Evolutionary conservation across 2,329 filamentous ascomycete species (phyloP).

Genomic region (Claviceps humidiphila): DNA sequence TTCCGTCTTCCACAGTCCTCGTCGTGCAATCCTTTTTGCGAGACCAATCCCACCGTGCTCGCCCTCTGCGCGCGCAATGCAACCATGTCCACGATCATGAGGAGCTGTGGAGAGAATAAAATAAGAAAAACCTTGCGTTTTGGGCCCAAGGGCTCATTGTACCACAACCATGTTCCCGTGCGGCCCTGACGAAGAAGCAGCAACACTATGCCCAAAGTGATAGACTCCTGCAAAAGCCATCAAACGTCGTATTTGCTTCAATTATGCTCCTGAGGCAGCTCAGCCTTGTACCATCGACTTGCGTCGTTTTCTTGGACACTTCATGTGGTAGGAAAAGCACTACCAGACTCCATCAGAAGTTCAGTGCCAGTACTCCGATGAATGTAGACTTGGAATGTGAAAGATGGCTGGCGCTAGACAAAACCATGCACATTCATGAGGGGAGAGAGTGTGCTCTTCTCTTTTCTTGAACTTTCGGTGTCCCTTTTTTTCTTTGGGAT

Average conservation of each 20-base stretch:
- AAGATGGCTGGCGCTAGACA: constrained; percentile 20
- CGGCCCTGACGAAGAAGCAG: background rate
- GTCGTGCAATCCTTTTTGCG: background rate
- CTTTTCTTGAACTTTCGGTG: too few relatives aligned
- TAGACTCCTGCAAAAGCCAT: constrained; percentile 20
- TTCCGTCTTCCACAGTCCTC: too few relatives aligned
- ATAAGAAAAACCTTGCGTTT: too few relatives aligned
- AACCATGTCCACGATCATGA: background rate
- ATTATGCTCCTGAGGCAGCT: background rate
- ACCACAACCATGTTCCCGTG: background rate
- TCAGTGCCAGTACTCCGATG: too few relatives aligned
- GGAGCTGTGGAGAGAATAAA: background rate
- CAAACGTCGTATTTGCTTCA: constrained; percentile 2
- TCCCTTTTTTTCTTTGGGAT: background rate
- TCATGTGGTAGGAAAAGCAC: background rate
- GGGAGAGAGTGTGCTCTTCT: background rate
- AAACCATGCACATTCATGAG: constrained; percentile 23
- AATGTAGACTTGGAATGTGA: background rate
- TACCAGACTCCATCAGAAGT: background rate
- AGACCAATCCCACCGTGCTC: background rate
- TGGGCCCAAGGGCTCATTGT: background rate
- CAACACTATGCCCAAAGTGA: constrained; percentile 16
- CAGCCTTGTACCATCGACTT: background rate
- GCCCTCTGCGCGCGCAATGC: background rate
- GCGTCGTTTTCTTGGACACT: background rate